phyloP scores from a whole-genome alignment of 768 basidiomycete species.

The Boletus edulis region DNA sequence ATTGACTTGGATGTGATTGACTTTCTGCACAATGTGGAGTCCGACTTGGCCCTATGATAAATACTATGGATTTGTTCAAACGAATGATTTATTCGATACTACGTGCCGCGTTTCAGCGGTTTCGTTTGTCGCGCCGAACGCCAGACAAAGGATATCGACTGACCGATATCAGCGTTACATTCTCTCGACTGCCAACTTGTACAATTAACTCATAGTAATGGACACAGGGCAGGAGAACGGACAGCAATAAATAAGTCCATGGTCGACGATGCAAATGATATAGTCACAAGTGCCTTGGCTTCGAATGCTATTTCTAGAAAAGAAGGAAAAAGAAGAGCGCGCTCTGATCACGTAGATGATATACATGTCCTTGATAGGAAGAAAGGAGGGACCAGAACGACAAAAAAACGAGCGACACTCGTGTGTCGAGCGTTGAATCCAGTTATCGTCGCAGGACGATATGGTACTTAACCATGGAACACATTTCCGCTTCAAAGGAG shows the following conservation, averaged over 20 bases:
- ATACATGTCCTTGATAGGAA: not conserved
- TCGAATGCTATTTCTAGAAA: conserved; percentile 2
- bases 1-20: too few species aligned
- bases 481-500: not conserved
- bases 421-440: not conserved
- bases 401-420: not conserved
- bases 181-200: not conserved
- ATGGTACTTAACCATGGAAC: not conserved
- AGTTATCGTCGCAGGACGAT: not conserved
- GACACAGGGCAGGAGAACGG: not conserved
- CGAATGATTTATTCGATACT: too few species aligned
- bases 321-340: not conserved
- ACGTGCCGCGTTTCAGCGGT: too few species aligned
- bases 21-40: too few species aligned
- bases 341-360: conserved; percentile 1
- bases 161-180: not conserved
- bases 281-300: not conserved
- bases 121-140: too few species aligned
- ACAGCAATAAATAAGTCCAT: conserved; percentile 15
- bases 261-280: conserved; percentile 12
- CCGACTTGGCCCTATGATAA: too few species aligned
- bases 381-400: not conserved
- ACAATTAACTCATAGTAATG: not conserved
- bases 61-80: too few species aligned
- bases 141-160: too few species aligned